Percentiles rank a stretch among this genome's conserved stretches.
Conservation (phyloP, 345 rosid species). For the Aurinia saxatilis region DNA sequence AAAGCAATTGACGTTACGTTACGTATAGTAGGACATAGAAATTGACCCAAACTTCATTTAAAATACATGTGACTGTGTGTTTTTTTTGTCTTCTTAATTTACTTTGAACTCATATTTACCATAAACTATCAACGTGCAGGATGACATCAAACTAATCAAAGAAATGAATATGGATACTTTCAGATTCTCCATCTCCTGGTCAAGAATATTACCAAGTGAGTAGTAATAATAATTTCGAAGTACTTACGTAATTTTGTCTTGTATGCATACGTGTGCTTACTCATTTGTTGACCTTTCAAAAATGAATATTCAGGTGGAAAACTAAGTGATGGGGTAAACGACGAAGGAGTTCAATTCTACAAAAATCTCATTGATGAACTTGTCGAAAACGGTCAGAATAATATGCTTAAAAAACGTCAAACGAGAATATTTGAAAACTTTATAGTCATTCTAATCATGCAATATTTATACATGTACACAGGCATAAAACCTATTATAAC, state of each 20-base stretch:
- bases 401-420: too few species aligned
- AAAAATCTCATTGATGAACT: constrained; percentile 3
- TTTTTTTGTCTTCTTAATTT: too few species aligned
- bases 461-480: neutral
- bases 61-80: too few species aligned
- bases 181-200: constrained; percentile 50
- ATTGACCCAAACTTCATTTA: too few species aligned
- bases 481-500: constrained; percentile 38
- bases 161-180: constrained; percentile 43
- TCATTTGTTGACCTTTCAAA: neutral
- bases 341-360: constrained; percentile 34
- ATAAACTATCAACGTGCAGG: constrained; percentile 17
- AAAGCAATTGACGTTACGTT: too few species aligned
- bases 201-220: constrained; percentile 42
- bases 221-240: neutral
- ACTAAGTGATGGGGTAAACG: constrained; percentile 29
- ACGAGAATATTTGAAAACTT: too few species aligned
- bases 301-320: constrained; percentile 27
- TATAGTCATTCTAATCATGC: too few species aligned
- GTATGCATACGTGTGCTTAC: too few species aligned
- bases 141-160: constrained; percentile 41
- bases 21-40: too few species aligned
- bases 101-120: too few species aligned
- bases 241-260: too few species aligned
- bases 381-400: too few species aligned